These are phyloP conservation scores for Sordaria brevicollis DNA, from an alignment of 495 filamentous ascomycete genomes.

Conservation along the genomic window DNA sequence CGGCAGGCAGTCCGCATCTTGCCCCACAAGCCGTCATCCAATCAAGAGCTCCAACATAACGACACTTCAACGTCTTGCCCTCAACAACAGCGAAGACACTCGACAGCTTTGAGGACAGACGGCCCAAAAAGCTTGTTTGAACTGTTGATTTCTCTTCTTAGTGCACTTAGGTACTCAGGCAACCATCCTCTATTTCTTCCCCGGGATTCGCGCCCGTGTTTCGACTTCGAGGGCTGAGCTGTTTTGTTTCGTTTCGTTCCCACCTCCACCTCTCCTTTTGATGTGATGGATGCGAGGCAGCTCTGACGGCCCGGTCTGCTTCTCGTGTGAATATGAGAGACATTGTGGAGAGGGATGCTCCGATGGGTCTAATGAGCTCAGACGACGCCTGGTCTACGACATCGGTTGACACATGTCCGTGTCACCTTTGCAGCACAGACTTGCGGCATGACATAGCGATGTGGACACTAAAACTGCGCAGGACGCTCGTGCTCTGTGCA, in stretches of 20 bases:
- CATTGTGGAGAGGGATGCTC: background rate
- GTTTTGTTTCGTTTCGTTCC: background rate
- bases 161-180: background rate
- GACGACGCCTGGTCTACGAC: background rate
- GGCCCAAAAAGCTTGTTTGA: background rate
- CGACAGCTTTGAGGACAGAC: background rate
- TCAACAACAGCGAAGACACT: background rate
- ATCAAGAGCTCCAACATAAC: background rate
- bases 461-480: background rate
- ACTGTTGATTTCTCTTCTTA: background rate
- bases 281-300: background rate
- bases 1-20: background rate
- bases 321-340: background rate
- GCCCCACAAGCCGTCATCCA: background rate
- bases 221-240: background rate
- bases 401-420: background rate
- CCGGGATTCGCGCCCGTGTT: background rate
- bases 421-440: background rate
- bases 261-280: background rate
- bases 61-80: background rate
- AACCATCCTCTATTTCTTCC: background rate
- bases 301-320: background rate
- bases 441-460: background rate
- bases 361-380: background rate
- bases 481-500: background rate